Evolutionary conservation across 2,329 filamentous ascomycete genomes (phyloP).

Genomic region (Botryosphaeria agaves): DNA sequence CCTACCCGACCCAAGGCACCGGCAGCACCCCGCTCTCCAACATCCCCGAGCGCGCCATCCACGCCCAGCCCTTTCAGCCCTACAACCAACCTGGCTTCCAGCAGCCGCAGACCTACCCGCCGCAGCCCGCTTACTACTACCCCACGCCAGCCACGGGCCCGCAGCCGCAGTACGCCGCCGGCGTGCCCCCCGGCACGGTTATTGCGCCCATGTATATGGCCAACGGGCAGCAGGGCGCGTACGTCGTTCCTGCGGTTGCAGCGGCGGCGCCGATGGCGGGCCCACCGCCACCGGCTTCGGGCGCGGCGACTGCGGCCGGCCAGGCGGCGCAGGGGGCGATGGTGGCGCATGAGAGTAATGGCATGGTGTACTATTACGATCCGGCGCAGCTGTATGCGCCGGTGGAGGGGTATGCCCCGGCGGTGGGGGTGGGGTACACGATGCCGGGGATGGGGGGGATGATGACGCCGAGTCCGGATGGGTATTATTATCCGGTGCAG

Average conservation of each 20-base stretch:
- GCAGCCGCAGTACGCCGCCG: constrained; percentile 21
- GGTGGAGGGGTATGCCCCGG: constrained; percentile 23
- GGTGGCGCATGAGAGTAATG: constrained; percentile 76
- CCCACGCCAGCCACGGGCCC: constrained; percentile 26
- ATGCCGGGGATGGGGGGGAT: constrained; percentile 58
- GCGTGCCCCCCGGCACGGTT: constrained; percentile 26
- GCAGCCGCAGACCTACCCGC: constrained; percentile 23
- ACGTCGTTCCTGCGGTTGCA: constrained; percentile 19
- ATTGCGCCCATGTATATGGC: constrained; percentile 40
- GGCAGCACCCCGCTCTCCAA: constrained; percentile 73
- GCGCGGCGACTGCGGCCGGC: constrained; percentile 15
- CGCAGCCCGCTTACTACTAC: constrained; percentile 45
- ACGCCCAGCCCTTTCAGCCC: constrained; percentile 79
- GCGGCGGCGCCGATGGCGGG: constrained; percentile 6
- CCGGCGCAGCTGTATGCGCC: constrained; percentile 42
- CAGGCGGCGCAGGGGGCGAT: constrained; percentile 31
- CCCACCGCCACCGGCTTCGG: constrained; percentile 6
- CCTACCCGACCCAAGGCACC: constrained; percentile 53
- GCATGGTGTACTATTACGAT: constrained; percentile 92
- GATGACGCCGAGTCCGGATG: constrained; percentile 45
- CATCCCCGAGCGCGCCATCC: constrained; percentile 82
- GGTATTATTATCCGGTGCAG: constrained; percentile 37
- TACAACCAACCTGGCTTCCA: constrained; percentile 41
- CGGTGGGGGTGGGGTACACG: constrained; percentile 31
- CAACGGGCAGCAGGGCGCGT: constrained; percentile 30